Base-by-base conservation (phyloP, 371 early-diverging fungal genomes). In the Funneliformis caledonium region DNA sequence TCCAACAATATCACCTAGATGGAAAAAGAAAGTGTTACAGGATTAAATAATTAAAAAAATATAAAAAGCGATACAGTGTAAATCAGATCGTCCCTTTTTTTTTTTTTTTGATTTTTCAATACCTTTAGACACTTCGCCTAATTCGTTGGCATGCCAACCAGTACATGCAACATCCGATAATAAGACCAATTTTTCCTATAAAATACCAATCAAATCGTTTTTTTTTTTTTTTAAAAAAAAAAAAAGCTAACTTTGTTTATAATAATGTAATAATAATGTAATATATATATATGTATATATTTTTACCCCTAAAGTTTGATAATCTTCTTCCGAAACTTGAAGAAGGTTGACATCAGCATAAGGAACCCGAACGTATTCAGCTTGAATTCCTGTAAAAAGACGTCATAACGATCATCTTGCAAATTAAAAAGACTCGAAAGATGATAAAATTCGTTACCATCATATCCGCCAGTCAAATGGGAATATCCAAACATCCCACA, bases 81-180 rank as follows among this genome's bases (percentile, higher is more conserved):
- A 50, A 26, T 50, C 26, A 52, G 2, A 50, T 50, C 9, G 5
- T 73, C 26, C 45, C 37, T 45, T 70, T 70, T 26, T 26, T 26
- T 26, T 26, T 26, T 26, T 26, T 26, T 26, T 26, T 26, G 26
- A 45, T 9, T 73, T 8, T 52, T 50, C 9, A 22, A 11, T 88
- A 48, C 88, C 88, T 80, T 86, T 84, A 69, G 84, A 45, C 26
- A 87, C 86, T 26, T 82, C 87, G 9, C 86, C 80, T 43, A 85
- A 84, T 72, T 83, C 85, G 9, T 86, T 84, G 74, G 89, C 88
- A 83, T 93, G 91, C 79, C 86, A 91, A 4, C 89, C 81, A 4
- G 92, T 93, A 62, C 88, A 86, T 16, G 91, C 84, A 70, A 91
- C 86, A 81, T 92, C 92, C 26, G 89, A 88, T 26, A 91, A 83